A percentile compares a stretch with the other conserved stretches of the same genome.
Conservation (phyloP, 2,329 filamentous ascomycete species). For the Biscogniauxia marginata region DNA sequence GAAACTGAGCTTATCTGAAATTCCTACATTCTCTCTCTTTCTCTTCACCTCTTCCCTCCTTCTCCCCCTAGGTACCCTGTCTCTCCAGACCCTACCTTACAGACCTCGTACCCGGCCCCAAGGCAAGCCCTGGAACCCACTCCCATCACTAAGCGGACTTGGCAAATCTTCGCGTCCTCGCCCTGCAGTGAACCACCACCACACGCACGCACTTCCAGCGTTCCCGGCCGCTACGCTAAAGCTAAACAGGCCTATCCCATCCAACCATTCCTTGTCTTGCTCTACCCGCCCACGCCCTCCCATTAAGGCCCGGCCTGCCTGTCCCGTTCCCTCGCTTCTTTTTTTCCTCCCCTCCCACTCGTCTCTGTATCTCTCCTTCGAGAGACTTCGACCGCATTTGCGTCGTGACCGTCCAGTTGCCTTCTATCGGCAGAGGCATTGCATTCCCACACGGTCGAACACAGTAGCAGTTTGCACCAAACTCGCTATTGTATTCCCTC, state of each 20-base stretch:
- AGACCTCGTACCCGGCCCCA: background rate
- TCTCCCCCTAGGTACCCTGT: background rate
- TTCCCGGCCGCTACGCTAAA: constrained; percentile 1
- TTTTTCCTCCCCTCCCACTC: background rate
- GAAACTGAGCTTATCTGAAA: background rate
- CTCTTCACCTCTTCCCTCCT: background rate
- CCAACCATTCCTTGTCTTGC: background rate
- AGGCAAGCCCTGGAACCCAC: background rate
- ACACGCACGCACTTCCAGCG: background rate
- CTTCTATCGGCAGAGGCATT: background rate
- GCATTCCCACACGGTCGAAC: background rate
- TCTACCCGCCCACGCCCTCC: background rate
- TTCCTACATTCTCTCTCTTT: background rate
- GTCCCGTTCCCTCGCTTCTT: background rate
- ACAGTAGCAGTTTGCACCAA: background rate
- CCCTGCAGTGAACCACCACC: constrained; percentile 1
- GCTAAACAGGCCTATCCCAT: background rate
- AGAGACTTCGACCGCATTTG: constrained; percentile 10
- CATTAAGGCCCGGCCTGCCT: background rate
- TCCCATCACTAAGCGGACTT: background rate
- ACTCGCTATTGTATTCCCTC: constrained; percentile 4
- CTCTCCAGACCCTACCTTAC: background rate
- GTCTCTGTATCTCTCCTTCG: constrained; percentile 7
- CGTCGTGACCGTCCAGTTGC: constrained; percentile 8
- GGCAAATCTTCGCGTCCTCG: background rate